phyloP scores from a whole-genome alignment of 179 eudicot genomes.

The Gypsophila paniculata region DNA sequence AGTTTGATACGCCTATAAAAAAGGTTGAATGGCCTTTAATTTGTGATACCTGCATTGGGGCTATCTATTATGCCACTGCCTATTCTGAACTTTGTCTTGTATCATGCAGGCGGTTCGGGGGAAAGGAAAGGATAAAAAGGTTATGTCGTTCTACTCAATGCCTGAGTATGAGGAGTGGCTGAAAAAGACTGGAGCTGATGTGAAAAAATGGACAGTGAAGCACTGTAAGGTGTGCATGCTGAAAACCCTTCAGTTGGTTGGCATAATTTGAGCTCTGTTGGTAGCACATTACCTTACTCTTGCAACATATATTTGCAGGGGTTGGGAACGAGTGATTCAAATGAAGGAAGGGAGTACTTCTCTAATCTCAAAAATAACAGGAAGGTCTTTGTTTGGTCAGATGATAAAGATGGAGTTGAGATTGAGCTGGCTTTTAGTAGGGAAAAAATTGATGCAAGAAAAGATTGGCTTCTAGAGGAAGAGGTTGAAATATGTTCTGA shows the following conservation, averaged over 20 bases:
- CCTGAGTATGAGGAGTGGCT: conserved; percentile 81
- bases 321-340: conserved; percentile 77
- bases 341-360: conserved; percentile 81
- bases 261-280: no score
- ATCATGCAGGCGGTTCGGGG: conserved; percentile 55
- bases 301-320: no score
- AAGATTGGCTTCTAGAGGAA: conserved; percentile 81
- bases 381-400: conserved; percentile 71
- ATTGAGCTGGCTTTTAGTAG: conserved; percentile 96
- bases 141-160: conserved; percentile 62
- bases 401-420: conserved; percentile 74
- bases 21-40: conserved; percentile 43
- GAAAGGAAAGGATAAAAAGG: conserved; percentile 30
- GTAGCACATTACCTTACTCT: no score
- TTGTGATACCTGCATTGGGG: not conserved
- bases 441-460: conserved; percentile 92
- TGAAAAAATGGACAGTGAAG: conserved; percentile 63
- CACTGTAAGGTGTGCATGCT: conserved; percentile 52
- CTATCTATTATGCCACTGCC: not conserved
- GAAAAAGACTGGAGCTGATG: conserved; percentile 38
- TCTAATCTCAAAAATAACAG: conserved; percentile 52
- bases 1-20: conserved; percentile 82
- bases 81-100: not conserved
- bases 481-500: conserved; percentile 42
- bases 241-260: no score